A percentile compares a stretch with the other conserved stretches of the same genome.
These are phyloP conservation scores for Xylaria multiplex DNA, from an alignment of 2,329 filamentous ascomycete species.

Conservation along the genomic window DNA sequence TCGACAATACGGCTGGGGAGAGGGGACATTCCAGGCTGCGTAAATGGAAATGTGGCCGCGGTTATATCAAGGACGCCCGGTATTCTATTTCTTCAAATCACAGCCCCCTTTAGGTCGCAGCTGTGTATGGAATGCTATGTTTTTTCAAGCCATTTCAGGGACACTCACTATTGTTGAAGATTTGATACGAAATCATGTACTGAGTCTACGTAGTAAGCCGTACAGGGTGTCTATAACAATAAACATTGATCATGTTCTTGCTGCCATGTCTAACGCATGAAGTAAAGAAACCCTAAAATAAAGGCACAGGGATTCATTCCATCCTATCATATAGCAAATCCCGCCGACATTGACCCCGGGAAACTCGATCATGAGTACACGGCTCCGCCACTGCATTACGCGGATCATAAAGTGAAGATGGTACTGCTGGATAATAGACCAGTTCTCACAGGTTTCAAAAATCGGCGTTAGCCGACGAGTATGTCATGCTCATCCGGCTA, in stretches of 20 bases:
- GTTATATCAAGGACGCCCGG: neutral
- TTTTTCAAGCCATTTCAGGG: neutral
- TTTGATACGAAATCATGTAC: neutral
- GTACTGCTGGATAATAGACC: too few relatives aligned
- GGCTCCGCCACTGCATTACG: too few relatives aligned
- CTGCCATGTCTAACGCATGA: neutral
- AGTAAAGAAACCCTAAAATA: neutral
- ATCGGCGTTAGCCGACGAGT: too few relatives aligned
- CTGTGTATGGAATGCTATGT: neutral
- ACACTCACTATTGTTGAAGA: neutral
- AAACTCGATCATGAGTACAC: too few relatives aligned
- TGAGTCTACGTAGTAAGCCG: neutral
- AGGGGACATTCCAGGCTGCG: slow-evolving; percentile 46
- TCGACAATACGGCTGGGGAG: slow-evolving; percentile 52
- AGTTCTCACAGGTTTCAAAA: too few relatives aligned
- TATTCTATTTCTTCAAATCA: neutral
- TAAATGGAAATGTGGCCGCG: neutral
- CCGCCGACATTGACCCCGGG: neutral
- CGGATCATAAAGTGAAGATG: too few relatives aligned
- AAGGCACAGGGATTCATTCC: neutral
- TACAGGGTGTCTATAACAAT: neutral
- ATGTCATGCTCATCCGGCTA: too few relatives aligned
- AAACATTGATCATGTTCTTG: neutral
- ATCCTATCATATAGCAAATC: neutral
- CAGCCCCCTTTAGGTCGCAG: neutral